phyloP scores from a whole-genome alignment of 139 green algal species.

The Chlorella sorokiniana region DNA sequence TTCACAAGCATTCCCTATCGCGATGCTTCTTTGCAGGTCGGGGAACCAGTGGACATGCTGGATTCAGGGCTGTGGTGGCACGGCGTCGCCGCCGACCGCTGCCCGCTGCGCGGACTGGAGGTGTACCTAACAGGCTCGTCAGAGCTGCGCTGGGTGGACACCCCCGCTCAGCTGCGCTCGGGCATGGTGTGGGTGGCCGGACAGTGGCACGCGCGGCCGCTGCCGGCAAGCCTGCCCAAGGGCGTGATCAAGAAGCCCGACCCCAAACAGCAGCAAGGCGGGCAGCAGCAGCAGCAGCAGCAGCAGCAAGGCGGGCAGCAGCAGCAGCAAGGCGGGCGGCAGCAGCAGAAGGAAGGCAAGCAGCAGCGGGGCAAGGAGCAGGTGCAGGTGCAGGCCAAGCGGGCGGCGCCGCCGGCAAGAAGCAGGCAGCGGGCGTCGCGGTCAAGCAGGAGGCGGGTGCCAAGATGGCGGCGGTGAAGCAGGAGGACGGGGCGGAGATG shows the following conservation, averaged over 20 bases:
- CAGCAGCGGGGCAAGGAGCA: no score
- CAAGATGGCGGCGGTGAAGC: not conserved
- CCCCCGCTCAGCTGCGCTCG: not conserved
- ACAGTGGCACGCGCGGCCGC: not conserved
- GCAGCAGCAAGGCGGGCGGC: not conserved
- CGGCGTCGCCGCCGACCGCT: constrained; percentile 6
- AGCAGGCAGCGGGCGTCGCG: not conserved
- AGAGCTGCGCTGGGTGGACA: not conserved
- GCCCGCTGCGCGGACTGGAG: not conserved
- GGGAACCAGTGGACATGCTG: constrained; percentile 35
- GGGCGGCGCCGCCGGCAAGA: not conserved
- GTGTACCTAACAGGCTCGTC: constrained; percentile 32
- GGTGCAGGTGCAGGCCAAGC: not conserved
- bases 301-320: not conserved
- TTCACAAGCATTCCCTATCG: not conserved
- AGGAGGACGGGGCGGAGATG: no score
- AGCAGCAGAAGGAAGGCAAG: not conserved
- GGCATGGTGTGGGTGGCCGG: constrained; percentile 7
- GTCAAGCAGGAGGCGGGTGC: not conserved
- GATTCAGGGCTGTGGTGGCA: constrained; percentile 46
- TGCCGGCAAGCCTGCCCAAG: constrained; percentile 13
- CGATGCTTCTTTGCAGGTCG: not conserved
- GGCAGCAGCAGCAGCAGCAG: not conserved
- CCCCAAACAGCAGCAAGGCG: not conserved
- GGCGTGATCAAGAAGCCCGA: not conserved